Base-by-base conservation (phyloP, 2,329 filamentous ascomycete species). In the Calonectria henricotiae region DNA sequence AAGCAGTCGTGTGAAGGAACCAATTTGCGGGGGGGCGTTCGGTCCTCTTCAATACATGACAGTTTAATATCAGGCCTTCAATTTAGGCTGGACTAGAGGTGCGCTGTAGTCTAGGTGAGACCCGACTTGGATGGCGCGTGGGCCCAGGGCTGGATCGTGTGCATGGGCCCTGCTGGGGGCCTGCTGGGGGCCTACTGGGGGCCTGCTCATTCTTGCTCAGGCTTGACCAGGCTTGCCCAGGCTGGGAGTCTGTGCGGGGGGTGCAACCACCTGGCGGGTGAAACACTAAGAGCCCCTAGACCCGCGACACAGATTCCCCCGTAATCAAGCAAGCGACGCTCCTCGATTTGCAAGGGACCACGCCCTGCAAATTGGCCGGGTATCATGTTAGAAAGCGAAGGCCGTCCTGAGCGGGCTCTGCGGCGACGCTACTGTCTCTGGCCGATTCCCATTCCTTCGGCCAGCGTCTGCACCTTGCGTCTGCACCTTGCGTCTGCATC, bases 251-350 rank as follows among this genome's bases (percentile, higher is more conserved):
- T 61, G 62, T 66, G 67, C 62, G 39, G 39, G 27, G 44, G 62
- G 30, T 47, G n/a, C 64, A 30, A 41, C 37, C 30, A 23, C 43
- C 47, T 43, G 32, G 54, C 64, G 25, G 44, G 54, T 67, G 64
- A 67, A 67, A 67, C 64, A 17, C 55, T 23, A 47, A 39, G 32
- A 32, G 44, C 64, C 64, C 54, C 55, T 61, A 20, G 60, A 54
- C 67, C 35, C 64, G 62, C 55, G 62, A 66, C 67, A 37, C 43
- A 27, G 39, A 49, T 54, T 51, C 63, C 63, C 62, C 67, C 63
- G 62, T 61, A 54, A 62, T 65, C 62, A 54, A 65, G 30, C 62
- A 69, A 65, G 54, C 66, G 51, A 64, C 49, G 51, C 12, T 35
- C 47, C 49, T 61, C 61, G 66, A 68, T 68, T 64, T 61, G 67